A percentile compares a stretch with the other conserved stretches of the same genome.
phyloP scores from a whole-genome alignment of 192 early-diverging fungal species.

The Radiomyces spectabilis region DNA sequence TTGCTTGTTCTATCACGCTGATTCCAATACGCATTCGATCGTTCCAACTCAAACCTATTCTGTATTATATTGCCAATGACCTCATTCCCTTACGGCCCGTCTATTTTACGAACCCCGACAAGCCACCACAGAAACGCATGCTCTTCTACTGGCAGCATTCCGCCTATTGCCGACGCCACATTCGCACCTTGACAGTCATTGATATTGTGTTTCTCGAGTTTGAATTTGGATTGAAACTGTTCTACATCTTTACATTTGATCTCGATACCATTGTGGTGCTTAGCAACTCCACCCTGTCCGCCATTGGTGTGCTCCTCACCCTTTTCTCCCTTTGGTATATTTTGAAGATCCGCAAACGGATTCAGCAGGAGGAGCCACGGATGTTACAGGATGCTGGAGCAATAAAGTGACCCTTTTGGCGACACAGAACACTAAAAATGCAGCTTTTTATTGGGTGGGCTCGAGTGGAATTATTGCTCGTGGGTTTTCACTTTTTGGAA shows the following conservation, averaged over 20 bases:
- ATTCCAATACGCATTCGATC: constrained; percentile 28
- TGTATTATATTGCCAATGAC: constrained; percentile 28
- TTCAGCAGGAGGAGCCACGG: constrained; percentile 12
- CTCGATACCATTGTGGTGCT: constrained; percentile 20
- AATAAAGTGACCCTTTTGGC: constrained; percentile 6
- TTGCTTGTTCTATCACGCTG: constrained; percentile 29
- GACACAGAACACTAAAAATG: too few species aligned
- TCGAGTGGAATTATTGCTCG: too few species aligned
- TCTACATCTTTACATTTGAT: constrained; percentile 24
- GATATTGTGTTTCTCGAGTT: constrained; percentile 19
- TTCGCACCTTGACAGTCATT: constrained; percentile 27
- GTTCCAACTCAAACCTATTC: constrained; percentile 29
- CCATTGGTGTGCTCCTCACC: constrained; percentile 13
- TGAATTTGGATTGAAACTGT: constrained; percentile 26
- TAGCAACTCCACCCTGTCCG: constrained; percentile 18
- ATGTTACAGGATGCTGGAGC: constrained; percentile 14
- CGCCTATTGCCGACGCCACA: constrained; percentile 16
- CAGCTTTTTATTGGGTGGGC: too few species aligned
- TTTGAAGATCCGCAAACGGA: constrained; percentile 7
- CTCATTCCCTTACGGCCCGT: constrained; percentile 20
- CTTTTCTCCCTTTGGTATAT: constrained; percentile 18
- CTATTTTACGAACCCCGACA: constrained; percentile 6
- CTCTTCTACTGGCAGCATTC: constrained; percentile 33
- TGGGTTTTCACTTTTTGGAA: too few species aligned
- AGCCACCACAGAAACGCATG: constrained; percentile 6